These are phyloP conservation scores for Xylaria nigripes DNA, from an alignment of 495 filamentous ascomycete species.

Conservation along the genomic window DNA sequence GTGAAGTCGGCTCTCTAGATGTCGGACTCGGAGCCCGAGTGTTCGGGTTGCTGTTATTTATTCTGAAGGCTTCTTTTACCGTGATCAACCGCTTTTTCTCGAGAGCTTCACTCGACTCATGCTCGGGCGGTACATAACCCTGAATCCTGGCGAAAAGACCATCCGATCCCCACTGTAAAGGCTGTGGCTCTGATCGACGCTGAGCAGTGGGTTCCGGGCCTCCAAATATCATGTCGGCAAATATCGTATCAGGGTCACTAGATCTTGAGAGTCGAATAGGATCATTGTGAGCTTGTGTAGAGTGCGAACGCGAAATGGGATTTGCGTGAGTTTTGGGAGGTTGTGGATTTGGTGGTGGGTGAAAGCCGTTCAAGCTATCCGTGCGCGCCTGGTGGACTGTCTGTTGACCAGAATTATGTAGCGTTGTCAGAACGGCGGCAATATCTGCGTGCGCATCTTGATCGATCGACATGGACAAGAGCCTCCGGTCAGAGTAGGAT, in stretches of 20 bases:
- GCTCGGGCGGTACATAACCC: slow-evolving; percentile 47
- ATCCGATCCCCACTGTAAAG: slow-evolving; percentile 61
- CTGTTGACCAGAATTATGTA: slow-evolving; percentile 18
- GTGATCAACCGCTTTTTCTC: slow-evolving; percentile 45
- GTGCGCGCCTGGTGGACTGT: slow-evolving; percentile 8
- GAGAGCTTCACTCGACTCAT: slow-evolving; percentile 49
- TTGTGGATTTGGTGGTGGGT: slow-evolving; percentile 9
- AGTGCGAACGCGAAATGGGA: slow-evolving; percentile 8
- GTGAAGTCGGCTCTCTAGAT: slow-evolving; percentile 28
- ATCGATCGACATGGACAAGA: slow-evolving; percentile 16
- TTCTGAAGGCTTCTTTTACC: slow-evolving; percentile 44
- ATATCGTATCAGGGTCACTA: slow-evolving; percentile 19
- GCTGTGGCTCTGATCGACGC: slow-evolving; percentile 13
- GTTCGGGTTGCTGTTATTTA: slow-evolving; percentile 43
- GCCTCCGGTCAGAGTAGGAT: not conserved
- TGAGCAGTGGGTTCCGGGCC: slow-evolving; percentile 10
- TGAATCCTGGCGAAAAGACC: slow-evolving; percentile 47
- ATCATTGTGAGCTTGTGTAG: slow-evolving; percentile 9
- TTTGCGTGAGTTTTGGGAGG: slow-evolving; percentile 11
- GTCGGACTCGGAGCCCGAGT: slow-evolving; percentile 53
- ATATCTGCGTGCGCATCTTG: slow-evolving; percentile 21
- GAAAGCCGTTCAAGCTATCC: slow-evolving; percentile 10
- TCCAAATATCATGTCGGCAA: slow-evolving; percentile 35
- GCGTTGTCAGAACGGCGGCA: slow-evolving; percentile 18
- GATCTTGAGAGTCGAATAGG: slow-evolving; percentile 16